Evolutionary conservation across 2,329 filamentous ascomycete species (phyloP).

Genomic region (Penicillium corylophilum): DNA sequence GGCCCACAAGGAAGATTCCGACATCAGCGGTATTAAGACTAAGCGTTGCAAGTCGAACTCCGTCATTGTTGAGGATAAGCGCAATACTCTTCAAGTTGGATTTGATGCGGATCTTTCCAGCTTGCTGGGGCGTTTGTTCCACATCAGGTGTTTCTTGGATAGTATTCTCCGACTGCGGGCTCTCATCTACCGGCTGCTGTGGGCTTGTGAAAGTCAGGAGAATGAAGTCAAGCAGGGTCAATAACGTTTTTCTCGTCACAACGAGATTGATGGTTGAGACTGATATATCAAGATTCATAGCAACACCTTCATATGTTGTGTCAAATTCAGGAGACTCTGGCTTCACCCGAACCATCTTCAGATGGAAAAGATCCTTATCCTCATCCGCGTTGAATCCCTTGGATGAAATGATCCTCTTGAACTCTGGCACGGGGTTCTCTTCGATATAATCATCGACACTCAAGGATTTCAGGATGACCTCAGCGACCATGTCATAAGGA

Average conservation of each 20-base stretch:
- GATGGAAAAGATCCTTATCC: constrained; percentile 75
- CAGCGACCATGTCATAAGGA: constrained; percentile 88
- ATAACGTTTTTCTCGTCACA: constrained; percentile 85
- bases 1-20: constrained; percentile 80
- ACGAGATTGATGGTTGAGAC: constrained; percentile 96
- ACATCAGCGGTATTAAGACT: constrained; percentile 91
- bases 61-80: constrained; percentile 95
- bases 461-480: constrained; percentile 82
- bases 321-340: constrained; percentile 89
- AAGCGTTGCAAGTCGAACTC: constrained; percentile 86
- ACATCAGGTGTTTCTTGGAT: constrained; percentile 27
- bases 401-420: constrained; percentile 96
- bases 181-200: constrained; percentile 47
- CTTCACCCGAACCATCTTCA: constrained; percentile 90
- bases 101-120: constrained; percentile 86
- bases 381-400: constrained; percentile 69
- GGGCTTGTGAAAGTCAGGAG: constrained; percentile 82
- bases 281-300: constrained; percentile 85
- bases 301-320: constrained; percentile 86
- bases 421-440: constrained; percentile 78
- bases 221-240: constrained; percentile 92
- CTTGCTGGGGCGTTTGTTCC: constrained; percentile 35
- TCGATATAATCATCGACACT: constrained; percentile 94
- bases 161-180: constrained; percentile 31
- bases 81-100: constrained; percentile 90